phyloP scores from a whole-genome alignment of 129 eudicot species.

The Rutidosis leptorrhynchoides region DNA sequence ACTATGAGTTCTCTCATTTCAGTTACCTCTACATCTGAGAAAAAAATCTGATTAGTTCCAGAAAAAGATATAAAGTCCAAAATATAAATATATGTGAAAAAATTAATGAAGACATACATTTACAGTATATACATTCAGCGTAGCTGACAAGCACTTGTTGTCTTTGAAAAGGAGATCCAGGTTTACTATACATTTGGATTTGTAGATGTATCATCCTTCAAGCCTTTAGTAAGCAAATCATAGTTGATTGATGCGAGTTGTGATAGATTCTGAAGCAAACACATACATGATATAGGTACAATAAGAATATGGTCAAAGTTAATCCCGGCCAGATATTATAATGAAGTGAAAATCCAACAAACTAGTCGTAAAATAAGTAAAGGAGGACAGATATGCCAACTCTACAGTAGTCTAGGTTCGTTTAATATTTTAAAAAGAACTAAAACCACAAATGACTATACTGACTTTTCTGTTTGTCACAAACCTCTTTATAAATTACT shows the following conservation, averaged over 20 bases:
- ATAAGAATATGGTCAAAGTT: neutral
- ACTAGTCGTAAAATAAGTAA: neutral
- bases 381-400: neutral
- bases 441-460: neutral
- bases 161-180: constrained; percentile 10
- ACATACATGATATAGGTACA: neutral
- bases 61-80: neutral
- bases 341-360: neutral
- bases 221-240: constrained; percentile 83
- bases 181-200: constrained; percentile 38
- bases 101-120: constrained; percentile 35
- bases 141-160: constrained; percentile 16
- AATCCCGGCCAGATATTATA: neutral
- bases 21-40: constrained; percentile 39
- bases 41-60: neutral
- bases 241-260: constrained; percentile 96
- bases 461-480: neutral
- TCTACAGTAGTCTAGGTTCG: neutral
- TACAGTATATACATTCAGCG: constrained; percentile 41
- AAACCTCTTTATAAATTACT: neutral
- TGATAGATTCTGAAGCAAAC: constrained; percentile 67
- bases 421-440: neutral
- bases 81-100: neutral
- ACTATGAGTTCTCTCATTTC: constrained; percentile 15
- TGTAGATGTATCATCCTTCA: constrained; percentile 72